Evolutionary conservation across 768 basidiomycete species (phyloP), one percentile per base, ranked within the genome.

Genomic region (Leccinellum rugosiceps): DNA sequence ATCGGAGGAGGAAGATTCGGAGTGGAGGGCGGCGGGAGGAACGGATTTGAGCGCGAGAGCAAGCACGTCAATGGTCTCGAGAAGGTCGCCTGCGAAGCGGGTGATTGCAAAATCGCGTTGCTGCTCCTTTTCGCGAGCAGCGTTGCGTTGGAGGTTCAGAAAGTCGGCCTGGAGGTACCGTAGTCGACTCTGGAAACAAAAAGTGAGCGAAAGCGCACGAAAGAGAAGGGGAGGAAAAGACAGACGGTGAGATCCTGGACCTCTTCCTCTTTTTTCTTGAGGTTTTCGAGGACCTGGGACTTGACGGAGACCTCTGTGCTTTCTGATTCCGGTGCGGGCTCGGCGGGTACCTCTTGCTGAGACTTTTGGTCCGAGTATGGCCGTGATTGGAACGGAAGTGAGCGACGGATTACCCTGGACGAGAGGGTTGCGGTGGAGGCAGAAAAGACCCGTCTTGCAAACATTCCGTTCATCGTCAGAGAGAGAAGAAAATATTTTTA

Each of bases 131-230:
- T 98, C 97, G 58, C 90, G 83, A 28, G 87, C 87, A 53, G 94
- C 83, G 66, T 94, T 93, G 55, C 94, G 90, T 70, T 95, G 94
- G 45, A 97, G 80, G 74, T 98, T 99, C 45, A 96, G 77, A 75
- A 94, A 94, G 76, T 99, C 97, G 65, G 97, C 97, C 69, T 94
- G 89, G 57, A 92, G 80, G 71, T 98, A 97, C 48, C 90, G 87
- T 65, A 97, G 80, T 61, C 94, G 91, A 70, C 86, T 81, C 96
- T 97, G 72, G 38, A n/a, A 10, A 41, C 19, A 38, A 56, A 6
- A n/a, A 43, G 31, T 63, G 49, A 61, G 56, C 55, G 31, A 14
- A 50, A 52, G 63, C 6, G 26, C 30, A 21, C 34, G 44, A 52
- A 28, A 26, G 25, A 53, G 19, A 53, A 25, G 9, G 1, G n/a